Conservation (phyloP, 352 stramenopile species). For the Lagenidium sp. region DNA sequence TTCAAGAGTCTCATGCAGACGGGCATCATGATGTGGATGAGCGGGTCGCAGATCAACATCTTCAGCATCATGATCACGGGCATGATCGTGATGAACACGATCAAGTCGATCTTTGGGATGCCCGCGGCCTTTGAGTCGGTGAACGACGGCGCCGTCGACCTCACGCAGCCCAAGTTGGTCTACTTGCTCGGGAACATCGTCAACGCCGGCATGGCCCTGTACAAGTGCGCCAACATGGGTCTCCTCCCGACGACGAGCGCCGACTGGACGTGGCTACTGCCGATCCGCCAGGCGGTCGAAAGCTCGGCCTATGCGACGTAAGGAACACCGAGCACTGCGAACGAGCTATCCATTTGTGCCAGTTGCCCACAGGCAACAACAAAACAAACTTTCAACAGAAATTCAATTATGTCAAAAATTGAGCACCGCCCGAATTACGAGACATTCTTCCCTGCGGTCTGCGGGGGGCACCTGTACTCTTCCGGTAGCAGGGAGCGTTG, state of each 20-base stretch:
- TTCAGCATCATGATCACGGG: slow-evolving; percentile 94
- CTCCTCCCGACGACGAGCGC: slow-evolving; percentile 87
- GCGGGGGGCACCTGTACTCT: slow-evolving; percentile 73
- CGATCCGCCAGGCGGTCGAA: slow-evolving; percentile 73
- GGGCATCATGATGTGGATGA: slow-evolving; percentile 96
- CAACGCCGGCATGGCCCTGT: slow-evolving; percentile 82
- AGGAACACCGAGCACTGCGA: too few species aligned
- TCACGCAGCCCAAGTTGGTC: slow-evolving; percentile 84
- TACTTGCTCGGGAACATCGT: slow-evolving; percentile 86
- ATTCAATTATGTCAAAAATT: too few species aligned
- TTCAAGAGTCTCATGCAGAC: slow-evolving; percentile 92
- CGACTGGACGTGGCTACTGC: slow-evolving; percentile 89
- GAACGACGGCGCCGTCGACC: slow-evolving; percentile 64
- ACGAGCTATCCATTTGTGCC: too few species aligned
- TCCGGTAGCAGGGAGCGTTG: slow-evolving; percentile 74
- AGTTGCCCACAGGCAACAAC: too few species aligned
- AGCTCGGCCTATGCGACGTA: slow-evolving; percentile 73
- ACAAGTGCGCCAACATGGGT: slow-evolving; percentile 91
- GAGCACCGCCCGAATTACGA: too few species aligned
- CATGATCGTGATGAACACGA: slow-evolving; percentile 90
- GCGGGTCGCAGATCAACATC: slow-evolving; percentile 91
- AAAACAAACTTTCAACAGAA: neutral
- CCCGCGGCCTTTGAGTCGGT: slow-evolving; percentile 71
- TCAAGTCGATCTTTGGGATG: slow-evolving; percentile 87
- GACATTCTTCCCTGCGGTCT: slow-evolving; percentile 71